Base-by-base conservation (phyloP, 139 green algal species). In the Coelastrella sp. region DNA sequence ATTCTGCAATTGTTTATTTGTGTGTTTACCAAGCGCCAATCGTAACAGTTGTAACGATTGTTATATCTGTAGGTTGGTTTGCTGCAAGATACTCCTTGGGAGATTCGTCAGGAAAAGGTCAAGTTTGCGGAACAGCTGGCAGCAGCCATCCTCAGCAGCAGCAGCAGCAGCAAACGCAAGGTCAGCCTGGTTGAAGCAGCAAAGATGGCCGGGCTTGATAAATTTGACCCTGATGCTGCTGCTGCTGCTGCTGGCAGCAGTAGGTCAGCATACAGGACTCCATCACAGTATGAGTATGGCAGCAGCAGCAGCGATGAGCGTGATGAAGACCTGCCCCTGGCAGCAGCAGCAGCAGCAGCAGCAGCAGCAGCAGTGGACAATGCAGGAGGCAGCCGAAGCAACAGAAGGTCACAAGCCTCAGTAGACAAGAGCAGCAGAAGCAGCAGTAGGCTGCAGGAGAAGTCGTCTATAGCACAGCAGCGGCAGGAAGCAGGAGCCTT, bases 161-260 rank as follows among this genome's bases (percentile, higher is more conserved):
- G 62, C 53, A 64, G 53, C 53, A 71, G 62, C 8, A 25, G 32
- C 27, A 40, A 40, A 27, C 21, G 2, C 35, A 74, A 40, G 30
- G 40, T 38, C 2, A 71, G 27, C 19, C 62, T 71, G 11, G 15
- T 30, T 21, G 62, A 71, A 64, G 53, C 62, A 71, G 62, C 62
- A 25, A 25, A 71, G 27, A 40, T 25, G 1, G 62, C 62, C 15
- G 30, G 30, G 21, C 27, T 41, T 11, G 62, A 9, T 5, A 41
- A 21, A 9, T 71, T 38, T 71, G 62, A 38, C 40, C 11, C 27
- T 41, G 71, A n/a, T 63, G 25, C 21, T 37, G 68, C 38, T 45
- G 3, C 37, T 43, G 68, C 68, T 53, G 68, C 40, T 77, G 68
- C 68, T 53, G 62, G n/a, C 62, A 71, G 17, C 62, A 71, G 62